These are phyloP conservation scores for Cunninghamia lanceolata DNA, from an alignment of 75 land plant species.

Conservation along the genomic window DNA sequence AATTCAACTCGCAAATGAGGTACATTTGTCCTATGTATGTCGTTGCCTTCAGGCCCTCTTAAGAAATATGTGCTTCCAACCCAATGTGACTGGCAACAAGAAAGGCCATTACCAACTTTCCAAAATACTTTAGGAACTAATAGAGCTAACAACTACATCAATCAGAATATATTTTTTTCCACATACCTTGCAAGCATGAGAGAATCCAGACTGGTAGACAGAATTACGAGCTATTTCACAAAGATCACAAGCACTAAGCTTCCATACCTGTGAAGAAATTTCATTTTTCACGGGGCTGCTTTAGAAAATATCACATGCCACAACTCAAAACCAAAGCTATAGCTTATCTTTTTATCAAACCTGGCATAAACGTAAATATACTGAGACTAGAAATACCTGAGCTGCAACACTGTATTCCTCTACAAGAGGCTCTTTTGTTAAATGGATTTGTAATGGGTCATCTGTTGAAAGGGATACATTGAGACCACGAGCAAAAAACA, in stretches of 20 bases:
- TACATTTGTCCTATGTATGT: slow-evolving; percentile 52
- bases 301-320: not conserved
- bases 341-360: not conserved
- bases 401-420: slow-evolving; percentile 62
- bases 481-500: slow-evolving; percentile 58
- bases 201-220: slow-evolving; percentile 54
- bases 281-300: not conserved
- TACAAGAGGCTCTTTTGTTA: slow-evolving; percentile 54
- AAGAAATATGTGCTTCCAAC: slow-evolving; percentile 36
- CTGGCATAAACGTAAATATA: not conserved
- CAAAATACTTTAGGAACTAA: not conserved
- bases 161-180: not conserved
- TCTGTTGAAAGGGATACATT: slow-evolving; percentile 58
- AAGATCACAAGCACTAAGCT: slow-evolving; percentile 48
- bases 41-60: slow-evolving; percentile 50
- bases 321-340: not conserved
- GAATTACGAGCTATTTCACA: slow-evolving; percentile 58
- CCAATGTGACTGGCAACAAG: slow-evolving; percentile 35
- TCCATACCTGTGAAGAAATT: slow-evolving; percentile 42
- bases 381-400: slow-evolving; percentile 24
- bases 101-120: not conserved
- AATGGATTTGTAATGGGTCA: slow-evolving; percentile 58
- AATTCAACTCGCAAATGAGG: slow-evolving; percentile 55
- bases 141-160: not conserved
- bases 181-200: slow-evolving; percentile 43